Evolutionary conservation across 202 grass and related monocot species (phyloP).

Genomic region (Miscanthus sacchariflorus): DNA sequence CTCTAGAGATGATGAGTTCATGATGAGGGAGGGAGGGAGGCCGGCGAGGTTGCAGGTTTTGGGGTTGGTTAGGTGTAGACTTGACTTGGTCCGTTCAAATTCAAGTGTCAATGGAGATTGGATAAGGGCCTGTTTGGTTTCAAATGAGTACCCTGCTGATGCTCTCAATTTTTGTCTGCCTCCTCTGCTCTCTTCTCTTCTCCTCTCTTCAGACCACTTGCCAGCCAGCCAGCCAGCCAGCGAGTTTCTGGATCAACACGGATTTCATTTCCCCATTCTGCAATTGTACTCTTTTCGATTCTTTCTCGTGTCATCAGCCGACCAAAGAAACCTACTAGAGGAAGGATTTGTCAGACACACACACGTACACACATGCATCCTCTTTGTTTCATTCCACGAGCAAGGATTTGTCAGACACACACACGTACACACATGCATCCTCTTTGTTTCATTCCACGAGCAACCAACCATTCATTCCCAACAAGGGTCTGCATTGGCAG

Average conservation of each 20-base stretch:
- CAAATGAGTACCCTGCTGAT: background rate
- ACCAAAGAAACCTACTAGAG: background rate
- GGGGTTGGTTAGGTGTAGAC: slow-evolving; percentile 52
- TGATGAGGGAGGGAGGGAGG: slow-evolving; percentile 3
- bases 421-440: background rate
- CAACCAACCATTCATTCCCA: background rate
- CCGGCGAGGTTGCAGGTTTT: background rate
- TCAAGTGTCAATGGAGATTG: slow-evolving; percentile 52
- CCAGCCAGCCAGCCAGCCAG: too few relatives aligned
- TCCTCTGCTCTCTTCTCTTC: background rate
- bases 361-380: background rate
- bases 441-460: background rate
- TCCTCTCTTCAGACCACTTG: background rate
- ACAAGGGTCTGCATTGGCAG: background rate
- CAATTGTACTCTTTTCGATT: background rate
- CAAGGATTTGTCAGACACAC: too few relatives aligned
- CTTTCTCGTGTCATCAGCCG: background rate
- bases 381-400: background rate
- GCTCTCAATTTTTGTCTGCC: background rate
- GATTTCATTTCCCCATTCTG: background rate
- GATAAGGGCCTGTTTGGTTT: too few relatives aligned
- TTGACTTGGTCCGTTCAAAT: slow-evolving; percentile 59
- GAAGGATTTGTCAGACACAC: background rate
- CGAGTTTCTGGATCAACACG: background rate
- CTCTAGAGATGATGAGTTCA: background rate